A percentile compares a stretch with the other conserved stretches of the same genome.
phyloP scores from a whole-genome alignment of 148 eudicot genomes.

The Fagopyrum esculentum region DNA sequence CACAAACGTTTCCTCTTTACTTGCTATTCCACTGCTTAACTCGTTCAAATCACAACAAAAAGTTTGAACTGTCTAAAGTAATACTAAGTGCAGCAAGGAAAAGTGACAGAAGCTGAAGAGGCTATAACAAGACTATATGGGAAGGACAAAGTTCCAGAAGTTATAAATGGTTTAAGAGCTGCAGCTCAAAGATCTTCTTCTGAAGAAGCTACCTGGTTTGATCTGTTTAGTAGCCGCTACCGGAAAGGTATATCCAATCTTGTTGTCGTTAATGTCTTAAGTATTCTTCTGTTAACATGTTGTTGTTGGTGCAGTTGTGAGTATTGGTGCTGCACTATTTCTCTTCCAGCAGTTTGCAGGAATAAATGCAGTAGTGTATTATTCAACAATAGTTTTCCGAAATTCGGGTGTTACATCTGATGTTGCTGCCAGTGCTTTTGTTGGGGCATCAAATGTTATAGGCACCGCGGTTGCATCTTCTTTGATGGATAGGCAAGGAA shows the following conservation, averaged over 20 bases:
- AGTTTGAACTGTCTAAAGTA: not conserved
- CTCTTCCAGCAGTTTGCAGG: conserved; percentile 96
- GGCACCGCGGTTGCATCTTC: conserved; percentile 87
- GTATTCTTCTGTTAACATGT: not conserved
- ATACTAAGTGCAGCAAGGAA: conserved; percentile 62
- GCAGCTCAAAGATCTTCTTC: conserved; percentile 55
- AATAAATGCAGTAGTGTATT: conserved; percentile 91
- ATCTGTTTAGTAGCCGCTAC: conserved; percentile 79
- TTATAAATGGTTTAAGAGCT: conserved; percentile 61
- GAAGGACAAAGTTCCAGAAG: conserved; percentile 67
- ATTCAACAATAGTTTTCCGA: conserved; percentile 83
- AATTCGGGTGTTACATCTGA: conserved; percentile 91
- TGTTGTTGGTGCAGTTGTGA: conserved; percentile 55
- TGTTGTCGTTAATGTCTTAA: not conserved
- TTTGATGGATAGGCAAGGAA: conserved; percentile 88
- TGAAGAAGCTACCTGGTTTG: conserved; percentile 93
- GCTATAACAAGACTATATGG: conserved; percentile 55
- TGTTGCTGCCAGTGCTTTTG: conserved; percentile 97
- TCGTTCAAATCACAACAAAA: not conserved
- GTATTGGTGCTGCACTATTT: conserved; percentile 91
- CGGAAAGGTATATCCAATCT: conserved; percentile 43
- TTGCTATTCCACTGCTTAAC: not conserved
- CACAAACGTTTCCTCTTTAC: no score
- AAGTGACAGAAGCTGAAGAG: conserved; percentile 62
- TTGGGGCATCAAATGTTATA: conserved; percentile 89